phyloP scores from a whole-genome alignment of 1,139 yeast species.

The Debaryomyces sp. region DNA sequence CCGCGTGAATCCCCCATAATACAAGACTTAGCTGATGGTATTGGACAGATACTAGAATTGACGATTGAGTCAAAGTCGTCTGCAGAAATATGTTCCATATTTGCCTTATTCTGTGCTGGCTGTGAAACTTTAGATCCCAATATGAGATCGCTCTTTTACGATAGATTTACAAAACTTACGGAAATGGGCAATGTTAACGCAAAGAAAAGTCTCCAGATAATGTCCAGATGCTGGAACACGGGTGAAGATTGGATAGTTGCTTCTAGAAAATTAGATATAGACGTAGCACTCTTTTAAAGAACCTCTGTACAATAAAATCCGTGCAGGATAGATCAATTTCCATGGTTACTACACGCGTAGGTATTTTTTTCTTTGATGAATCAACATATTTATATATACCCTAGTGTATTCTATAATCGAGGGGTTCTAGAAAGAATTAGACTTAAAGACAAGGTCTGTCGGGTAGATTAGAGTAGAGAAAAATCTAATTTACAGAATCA shows the following conservation, averaged over 20 bases:
- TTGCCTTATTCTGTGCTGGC: constrained; percentile 60
- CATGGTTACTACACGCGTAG: constrained; percentile 6
- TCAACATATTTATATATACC: background rate
- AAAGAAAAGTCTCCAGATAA: constrained; percentile 46
- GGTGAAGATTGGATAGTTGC: constrained; percentile 61
- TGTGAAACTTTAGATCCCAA: constrained; percentile 52
- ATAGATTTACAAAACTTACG: constrained; percentile 40
- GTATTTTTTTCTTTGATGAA: constrained; percentile 4
- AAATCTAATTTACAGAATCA: background rate
- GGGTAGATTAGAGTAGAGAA: background rate
- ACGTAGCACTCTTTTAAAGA: constrained; percentile 46
- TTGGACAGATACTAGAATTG: constrained; percentile 35
- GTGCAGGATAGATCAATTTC: constrained; percentile 2
- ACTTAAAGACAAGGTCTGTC: background rate
- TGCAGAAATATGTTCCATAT: constrained; percentile 57
- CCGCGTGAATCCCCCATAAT: constrained; percentile 49
- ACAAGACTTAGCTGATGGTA: constrained; percentile 49
- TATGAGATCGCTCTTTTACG: constrained; percentile 35
- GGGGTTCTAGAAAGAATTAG: background rate
- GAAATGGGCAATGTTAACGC: constrained; percentile 55
- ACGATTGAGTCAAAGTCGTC: constrained; percentile 49
- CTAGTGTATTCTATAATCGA: background rate
- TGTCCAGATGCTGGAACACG: constrained; percentile 59
- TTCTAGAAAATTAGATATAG: constrained; percentile 46
- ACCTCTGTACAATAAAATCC: background rate